Conservation (phyloP, 768 basidiomycete species). For the Lactarius hatsudake region DNA sequence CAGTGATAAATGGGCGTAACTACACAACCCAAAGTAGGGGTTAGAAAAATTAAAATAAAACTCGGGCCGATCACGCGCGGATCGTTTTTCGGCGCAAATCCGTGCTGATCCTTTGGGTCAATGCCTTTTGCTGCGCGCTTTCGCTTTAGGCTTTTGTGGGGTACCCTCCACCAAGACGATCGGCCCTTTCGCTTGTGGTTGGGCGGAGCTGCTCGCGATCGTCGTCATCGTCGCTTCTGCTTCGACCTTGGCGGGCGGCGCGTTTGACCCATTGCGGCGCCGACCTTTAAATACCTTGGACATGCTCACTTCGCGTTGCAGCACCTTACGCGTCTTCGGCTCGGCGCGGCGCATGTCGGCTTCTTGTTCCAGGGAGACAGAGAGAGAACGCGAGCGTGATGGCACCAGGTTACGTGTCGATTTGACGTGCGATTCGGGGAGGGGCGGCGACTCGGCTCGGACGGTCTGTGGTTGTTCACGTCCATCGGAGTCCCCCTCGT, state of each 20-base stretch:
- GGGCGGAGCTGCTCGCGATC: constrained; percentile 6
- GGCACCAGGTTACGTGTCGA: not conserved
- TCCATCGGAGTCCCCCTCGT: constrained; percentile 11
- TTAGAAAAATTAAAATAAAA: not conserved
- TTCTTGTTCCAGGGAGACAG: constrained; percentile 68
- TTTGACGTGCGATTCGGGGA: not conserved
- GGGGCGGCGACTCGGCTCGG: not conserved
- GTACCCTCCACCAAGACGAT: constrained; percentile 32
- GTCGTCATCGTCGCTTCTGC: constrained; percentile 5
- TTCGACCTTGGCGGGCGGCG: constrained; percentile 28
- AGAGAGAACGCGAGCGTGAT: constrained; percentile 42
- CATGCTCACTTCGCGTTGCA: constrained; percentile 79
- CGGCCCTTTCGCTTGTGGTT: constrained; percentile 26
- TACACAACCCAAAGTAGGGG: not conserved
- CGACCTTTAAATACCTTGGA: constrained; percentile 61
- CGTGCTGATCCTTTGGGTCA: not conserved
- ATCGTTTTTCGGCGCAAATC: not conserved
- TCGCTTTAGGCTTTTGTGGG: constrained; percentile 27
- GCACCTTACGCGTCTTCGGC: constrained; percentile 43
- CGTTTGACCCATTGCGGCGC: constrained; percentile 20
- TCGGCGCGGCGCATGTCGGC: constrained; percentile 40
- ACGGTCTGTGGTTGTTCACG: not conserved
- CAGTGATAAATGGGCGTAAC: not conserved
- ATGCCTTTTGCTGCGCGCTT: constrained; percentile 3
- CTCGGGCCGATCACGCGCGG: not conserved